These are phyloP conservation scores for Excoecaria agallocha DNA, from an alignment of 345 rosid species.

Conservation along the genomic window DNA sequence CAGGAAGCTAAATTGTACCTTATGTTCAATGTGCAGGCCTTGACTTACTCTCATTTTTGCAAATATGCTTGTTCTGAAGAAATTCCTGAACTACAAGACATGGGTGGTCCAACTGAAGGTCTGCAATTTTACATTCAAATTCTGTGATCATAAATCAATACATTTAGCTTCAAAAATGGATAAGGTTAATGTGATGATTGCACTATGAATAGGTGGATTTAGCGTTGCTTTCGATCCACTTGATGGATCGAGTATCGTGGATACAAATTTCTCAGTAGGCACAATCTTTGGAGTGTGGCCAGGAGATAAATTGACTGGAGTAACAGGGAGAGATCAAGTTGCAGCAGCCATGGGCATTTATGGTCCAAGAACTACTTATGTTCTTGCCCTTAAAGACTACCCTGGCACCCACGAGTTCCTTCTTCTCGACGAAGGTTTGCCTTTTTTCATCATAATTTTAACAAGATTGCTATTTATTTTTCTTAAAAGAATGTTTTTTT, in stretches of 20 bases:
- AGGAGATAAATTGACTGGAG: conserved; percentile 82
- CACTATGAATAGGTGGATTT: conserved; percentile 59
- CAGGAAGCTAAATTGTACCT: not conserved
- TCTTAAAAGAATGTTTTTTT: conserved; percentile 11
- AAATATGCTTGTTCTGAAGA: conserved; percentile 97
- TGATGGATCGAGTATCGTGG: conserved; percentile 81
- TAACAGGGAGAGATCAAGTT: conserved; percentile 79
- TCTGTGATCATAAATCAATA: not conserved
- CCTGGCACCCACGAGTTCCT: conserved; percentile 98
- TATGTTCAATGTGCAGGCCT: conserved; percentile 49
- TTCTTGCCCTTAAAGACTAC: conserved; percentile 71
- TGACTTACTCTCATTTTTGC: conserved; percentile 85
- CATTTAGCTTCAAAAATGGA: not conserved
- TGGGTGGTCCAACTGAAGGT: conserved; percentile 98
- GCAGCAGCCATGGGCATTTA: conserved; percentile 95
- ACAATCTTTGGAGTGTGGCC: conserved; percentile 99
- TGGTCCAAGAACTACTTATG: conserved; percentile 91
- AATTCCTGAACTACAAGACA: conserved; percentile 92
- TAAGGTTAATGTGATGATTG: conserved; percentile 4
- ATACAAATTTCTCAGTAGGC: conserved; percentile 84
- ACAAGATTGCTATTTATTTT: not conserved
- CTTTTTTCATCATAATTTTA: not conserved
- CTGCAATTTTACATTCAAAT: conserved; percentile 1
- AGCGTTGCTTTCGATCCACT: conserved; percentile 94
- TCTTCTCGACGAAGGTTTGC: conserved; percentile 94